A percentile compares a stretch with the other conserved stretches of the same genome.
These are phyloP conservation scores for Trichosporon coremiiforme DNA, from an alignment of 1,284 basidiomycete species.

Conservation along the genomic window DNA sequence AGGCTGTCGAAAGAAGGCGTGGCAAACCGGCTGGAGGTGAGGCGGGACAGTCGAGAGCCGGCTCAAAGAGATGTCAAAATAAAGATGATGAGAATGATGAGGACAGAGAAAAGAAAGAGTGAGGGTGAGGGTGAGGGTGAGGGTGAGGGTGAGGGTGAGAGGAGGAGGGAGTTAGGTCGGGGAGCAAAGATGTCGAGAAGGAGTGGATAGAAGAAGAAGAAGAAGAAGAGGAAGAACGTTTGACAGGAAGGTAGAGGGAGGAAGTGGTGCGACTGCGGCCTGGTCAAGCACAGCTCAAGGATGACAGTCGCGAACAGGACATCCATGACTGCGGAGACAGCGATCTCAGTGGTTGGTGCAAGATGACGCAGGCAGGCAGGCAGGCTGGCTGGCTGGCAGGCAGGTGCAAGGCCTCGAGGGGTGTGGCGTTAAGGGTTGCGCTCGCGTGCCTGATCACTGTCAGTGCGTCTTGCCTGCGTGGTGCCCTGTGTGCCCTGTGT, in stretches of 20 bases:
- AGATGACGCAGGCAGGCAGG: constrained; percentile 1
- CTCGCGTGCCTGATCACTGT: constrained; percentile 13
- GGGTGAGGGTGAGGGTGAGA: too few species aligned
- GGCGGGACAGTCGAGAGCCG: background rate
- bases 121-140: too few species aligned
- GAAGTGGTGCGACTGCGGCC: background rate
- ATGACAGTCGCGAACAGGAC: background rate
- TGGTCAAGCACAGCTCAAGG: background rate
- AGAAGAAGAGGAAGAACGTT: background rate
- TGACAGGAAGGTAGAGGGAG: background rate
- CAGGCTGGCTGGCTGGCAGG: too few species aligned
- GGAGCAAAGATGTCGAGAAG: background rate
- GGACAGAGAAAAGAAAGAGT: background rate
- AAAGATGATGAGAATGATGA: background rate
- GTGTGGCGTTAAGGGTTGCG: background rate
- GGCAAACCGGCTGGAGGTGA: background rate
- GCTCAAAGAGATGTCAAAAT: background rate
- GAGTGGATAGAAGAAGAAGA: background rate
- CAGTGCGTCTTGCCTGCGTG: background rate
- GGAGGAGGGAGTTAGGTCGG: too few species aligned
- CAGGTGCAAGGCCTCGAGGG: too few species aligned
- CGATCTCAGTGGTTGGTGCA: background rate
- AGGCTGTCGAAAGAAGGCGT: background rate
- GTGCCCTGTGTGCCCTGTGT: background rate
- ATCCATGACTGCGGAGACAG: background rate